Conservation (phyloP, 176 grass and related monocot genomes). For the Stipa capillata region DNA sequence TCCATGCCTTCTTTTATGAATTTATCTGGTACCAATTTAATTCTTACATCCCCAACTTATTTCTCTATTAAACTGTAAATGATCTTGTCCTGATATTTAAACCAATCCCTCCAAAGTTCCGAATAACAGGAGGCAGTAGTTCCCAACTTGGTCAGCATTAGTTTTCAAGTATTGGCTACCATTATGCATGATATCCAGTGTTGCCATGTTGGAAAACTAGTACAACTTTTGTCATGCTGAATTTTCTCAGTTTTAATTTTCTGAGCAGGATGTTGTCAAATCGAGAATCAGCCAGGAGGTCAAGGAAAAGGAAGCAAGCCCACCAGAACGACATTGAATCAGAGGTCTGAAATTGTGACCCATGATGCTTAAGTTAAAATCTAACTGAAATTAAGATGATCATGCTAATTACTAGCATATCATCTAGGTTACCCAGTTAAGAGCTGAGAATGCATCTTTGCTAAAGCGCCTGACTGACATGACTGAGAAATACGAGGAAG, state of each 20-base stretch:
- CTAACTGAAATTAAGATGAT: not conserved
- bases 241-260: constrained; percentile 4
- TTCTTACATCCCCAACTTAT: not conserved
- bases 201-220: not conserved
- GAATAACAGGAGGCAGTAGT: not conserved
- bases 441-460: constrained; percentile 63
- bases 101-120: not conserved
- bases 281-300: constrained; percentile 85
- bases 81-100: not conserved
- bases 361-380: not conserved
- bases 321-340: constrained; percentile 66
- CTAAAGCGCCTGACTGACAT: constrained; percentile 55
- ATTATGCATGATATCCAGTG: not conserved
- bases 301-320: constrained; percentile 82
- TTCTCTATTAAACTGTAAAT: not conserved
- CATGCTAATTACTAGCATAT: constrained; percentile 20
- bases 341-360: constrained; percentile 36
- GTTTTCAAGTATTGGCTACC: not conserved
- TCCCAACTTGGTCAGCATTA: not conserved
- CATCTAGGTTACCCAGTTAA: constrained; percentile 61
- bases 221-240: not conserved
- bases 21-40: not conserved
- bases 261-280: constrained; percentile 78
- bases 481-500: constrained; percentile 66
- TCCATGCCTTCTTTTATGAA: not conserved